Conservation (phyloP, 352 stramenopile genomes). For the Phytopythium kandeliae region DNA sequence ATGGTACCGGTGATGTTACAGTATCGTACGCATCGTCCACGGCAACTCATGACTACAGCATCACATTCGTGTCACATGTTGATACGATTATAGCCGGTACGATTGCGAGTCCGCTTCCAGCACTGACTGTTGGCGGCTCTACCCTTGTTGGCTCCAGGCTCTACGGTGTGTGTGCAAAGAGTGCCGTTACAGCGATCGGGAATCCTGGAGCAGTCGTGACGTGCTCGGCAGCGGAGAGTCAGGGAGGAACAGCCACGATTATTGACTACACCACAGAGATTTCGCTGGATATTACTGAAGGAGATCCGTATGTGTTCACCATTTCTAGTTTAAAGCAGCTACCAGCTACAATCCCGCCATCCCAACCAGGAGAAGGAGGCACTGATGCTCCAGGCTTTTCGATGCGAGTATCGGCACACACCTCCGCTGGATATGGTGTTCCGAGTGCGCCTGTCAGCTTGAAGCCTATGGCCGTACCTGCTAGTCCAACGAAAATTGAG, state of each 20-base stretch:
- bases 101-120: constrained; percentile 10
- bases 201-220: constrained; percentile 34
- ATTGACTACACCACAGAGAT: constrained; percentile 28
- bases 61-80: constrained; percentile 57
- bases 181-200: constrained; percentile 10
- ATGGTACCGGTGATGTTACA: constrained; percentile 70
- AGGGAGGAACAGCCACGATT: constrained; percentile 19
- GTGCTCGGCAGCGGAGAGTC: constrained; percentile 46
- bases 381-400: constrained; percentile 41
- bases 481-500: constrained; percentile 59
- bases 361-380: constrained; percentile 24
- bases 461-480: constrained; percentile 88
- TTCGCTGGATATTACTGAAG: constrained; percentile 37
- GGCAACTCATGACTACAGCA: constrained; percentile 33
- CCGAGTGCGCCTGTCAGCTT: constrained; percentile 45
- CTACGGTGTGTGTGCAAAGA: constrained; percentile 52
- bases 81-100: neutral
- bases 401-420: constrained; percentile 61
- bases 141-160: constrained; percentile 28
- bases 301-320: constrained; percentile 47
- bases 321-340: constrained; percentile 43
- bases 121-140: constrained; percentile 26
- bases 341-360: constrained; percentile 22
- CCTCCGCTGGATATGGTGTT: constrained; percentile 53
- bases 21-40: constrained; percentile 34